Conservation (phyloP, 1,284 basidiomycete genomes). For the Porodaedalea pini region DNA sequence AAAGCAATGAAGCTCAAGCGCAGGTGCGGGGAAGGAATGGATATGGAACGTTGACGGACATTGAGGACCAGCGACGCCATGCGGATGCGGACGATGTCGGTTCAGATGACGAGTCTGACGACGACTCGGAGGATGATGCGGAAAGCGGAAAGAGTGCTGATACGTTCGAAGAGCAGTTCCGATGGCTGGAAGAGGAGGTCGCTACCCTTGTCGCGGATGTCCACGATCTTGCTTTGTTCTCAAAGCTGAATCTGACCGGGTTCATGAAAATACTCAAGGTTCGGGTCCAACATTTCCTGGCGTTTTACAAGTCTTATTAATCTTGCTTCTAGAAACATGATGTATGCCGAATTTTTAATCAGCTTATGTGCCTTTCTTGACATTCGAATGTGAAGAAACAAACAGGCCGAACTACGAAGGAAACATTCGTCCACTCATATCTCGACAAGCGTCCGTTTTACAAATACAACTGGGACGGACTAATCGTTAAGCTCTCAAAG, state of each 20-base stretch:
- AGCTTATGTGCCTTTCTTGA: slow-evolving; percentile 4
- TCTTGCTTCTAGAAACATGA: slow-evolving; percentile 67
- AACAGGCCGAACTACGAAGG: slow-evolving; percentile 62
- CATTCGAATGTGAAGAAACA: slow-evolving; percentile 61
- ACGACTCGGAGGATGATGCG: slow-evolving; percentile 41
- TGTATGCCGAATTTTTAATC: slow-evolving; percentile 38
- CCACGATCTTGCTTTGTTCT: slow-evolving; percentile 93
- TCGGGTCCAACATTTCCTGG: slow-evolving; percentile 12
- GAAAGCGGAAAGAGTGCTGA: slow-evolving; percentile 64
- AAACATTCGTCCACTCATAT: slow-evolving; percentile 83
- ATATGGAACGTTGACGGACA: slow-evolving; percentile 35
- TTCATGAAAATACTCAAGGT: slow-evolving; percentile 99
- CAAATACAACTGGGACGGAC: slow-evolving; percentile 87
- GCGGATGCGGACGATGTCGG: slow-evolving; percentile 64
- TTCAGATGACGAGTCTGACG: slow-evolving; percentile 45
- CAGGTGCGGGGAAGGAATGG: not conserved
- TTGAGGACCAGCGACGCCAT: slow-evolving; percentile 56
- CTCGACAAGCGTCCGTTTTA: slow-evolving; percentile 96
- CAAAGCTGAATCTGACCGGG: slow-evolving; percentile 95
- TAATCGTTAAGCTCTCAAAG: slow-evolving; percentile 96
- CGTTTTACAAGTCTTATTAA: slow-evolving; percentile 16
- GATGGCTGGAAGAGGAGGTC: slow-evolving; percentile 90
- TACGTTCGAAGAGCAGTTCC: slow-evolving; percentile 85
- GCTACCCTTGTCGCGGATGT: slow-evolving; percentile 96
- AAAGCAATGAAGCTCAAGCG: not conserved